Conservation (phyloP, 352 stramenopile genomes). For the Phytophthora tentaculata region DNA sequence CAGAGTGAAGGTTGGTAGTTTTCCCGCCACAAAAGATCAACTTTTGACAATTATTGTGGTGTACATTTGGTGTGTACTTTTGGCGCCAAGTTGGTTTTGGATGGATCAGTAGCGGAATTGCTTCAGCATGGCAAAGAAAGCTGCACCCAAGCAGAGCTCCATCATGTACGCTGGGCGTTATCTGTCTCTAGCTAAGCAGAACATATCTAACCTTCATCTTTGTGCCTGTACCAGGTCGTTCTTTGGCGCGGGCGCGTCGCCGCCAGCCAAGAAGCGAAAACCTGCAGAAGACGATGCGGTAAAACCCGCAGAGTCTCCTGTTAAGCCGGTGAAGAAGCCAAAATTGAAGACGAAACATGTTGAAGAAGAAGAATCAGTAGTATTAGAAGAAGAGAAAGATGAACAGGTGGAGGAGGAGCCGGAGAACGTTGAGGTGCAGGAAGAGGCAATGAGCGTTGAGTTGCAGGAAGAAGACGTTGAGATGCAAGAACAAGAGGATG, state of each 20-base stretch:
- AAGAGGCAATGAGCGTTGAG: slow-evolving; percentile 35
- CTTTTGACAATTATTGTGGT: background rate
- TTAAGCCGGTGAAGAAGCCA: slow-evolving; percentile 28
- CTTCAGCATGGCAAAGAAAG: slow-evolving; percentile 42
- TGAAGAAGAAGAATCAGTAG: background rate
- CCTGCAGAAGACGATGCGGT: slow-evolving; percentile 18
- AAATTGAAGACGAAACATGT: slow-evolving; percentile 12
- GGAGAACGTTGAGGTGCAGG: slow-evolving; percentile 31
- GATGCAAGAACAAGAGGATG: slow-evolving; percentile 4
- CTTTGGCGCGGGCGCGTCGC: slow-evolving; percentile 44
- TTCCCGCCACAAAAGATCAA: slow-evolving; percentile 28
- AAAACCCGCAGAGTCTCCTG: background rate
- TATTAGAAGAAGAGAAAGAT: slow-evolving; percentile 21
- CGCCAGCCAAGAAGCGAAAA: slow-evolving; percentile 40
- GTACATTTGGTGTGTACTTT: slow-evolving; percentile 4
- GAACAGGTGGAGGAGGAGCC: slow-evolving; percentile 32
- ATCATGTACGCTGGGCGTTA: slow-evolving; percentile 54
- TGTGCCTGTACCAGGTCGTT: slow-evolving; percentile 47
- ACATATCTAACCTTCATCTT: background rate
- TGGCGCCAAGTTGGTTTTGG: slow-evolving; percentile 15
- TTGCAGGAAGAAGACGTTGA: slow-evolving; percentile 29
- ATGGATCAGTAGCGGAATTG: slow-evolving; percentile 10
- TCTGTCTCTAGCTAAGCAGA: too few relatives aligned
- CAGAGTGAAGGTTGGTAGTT: slow-evolving; percentile 16
- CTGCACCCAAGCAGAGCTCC: slow-evolving; percentile 54